Evolutionary conservation across 2,329 filamentous ascomycete species (phyloP).

Genomic region (Amesomyces nigricolor): DNA sequence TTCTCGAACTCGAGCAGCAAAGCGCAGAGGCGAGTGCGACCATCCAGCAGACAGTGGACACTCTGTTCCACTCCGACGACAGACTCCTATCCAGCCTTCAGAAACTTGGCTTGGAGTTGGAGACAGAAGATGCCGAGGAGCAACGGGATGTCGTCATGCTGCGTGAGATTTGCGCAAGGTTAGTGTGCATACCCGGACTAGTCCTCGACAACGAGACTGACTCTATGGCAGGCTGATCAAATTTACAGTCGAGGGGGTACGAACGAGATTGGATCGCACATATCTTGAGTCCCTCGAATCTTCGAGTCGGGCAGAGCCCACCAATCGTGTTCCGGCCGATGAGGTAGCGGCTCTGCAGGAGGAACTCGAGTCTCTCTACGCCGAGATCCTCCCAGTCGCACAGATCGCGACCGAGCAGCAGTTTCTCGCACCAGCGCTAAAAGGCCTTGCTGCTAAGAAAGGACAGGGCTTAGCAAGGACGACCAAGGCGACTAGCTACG

Average conservation of each 20-base stretch:
- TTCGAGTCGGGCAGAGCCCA: conserved; percentile 12
- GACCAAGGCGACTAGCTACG: conserved; percentile 46
- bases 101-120: conserved; percentile 58
- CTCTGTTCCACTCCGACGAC: conserved; percentile 56
- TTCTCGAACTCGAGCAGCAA: conserved; percentile 48
- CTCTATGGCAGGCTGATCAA: conserved; percentile 45
- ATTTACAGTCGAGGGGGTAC: conserved; percentile 49
- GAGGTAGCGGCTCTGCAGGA: conserved; percentile 51
- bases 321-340: conserved; percentile 27
- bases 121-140: conserved; percentile 47
- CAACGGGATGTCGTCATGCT: conserved; percentile 50
- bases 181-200: conserved; percentile 13
- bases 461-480: conserved; percentile 42
- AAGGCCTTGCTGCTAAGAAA: conserved; percentile 39
- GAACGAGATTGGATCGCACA: conserved; percentile 50
- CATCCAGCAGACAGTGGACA: conserved; percentile 45
- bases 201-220: conserved; percentile 16
- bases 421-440: conserved; percentile 55
- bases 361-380: conserved; percentile 63
- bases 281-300: conserved; percentile 45
- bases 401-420: conserved; percentile 67
- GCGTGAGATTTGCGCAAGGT: conserved; percentile 53
- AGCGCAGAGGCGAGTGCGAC: conserved; percentile 38
- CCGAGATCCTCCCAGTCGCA: conserved; percentile 63
- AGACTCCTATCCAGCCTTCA: conserved; percentile 59